phyloP scores from a whole-genome alignment of 257 asterid species.

The Datura wrightii region DNA sequence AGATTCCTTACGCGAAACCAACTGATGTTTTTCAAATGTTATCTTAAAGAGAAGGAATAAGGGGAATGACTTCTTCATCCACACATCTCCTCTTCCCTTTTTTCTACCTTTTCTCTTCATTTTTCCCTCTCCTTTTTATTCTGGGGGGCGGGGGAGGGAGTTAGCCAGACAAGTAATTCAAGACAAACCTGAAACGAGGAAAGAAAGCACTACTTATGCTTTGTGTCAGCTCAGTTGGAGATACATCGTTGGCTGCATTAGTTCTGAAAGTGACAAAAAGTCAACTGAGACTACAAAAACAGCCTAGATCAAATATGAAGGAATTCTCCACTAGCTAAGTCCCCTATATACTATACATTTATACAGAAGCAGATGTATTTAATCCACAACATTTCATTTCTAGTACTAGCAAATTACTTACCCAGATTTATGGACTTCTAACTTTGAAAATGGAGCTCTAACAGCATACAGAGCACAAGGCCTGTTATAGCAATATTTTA shows the following conservation, averaged over 20 bases:
- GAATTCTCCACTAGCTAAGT: constrained; percentile 14
- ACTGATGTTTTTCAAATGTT: constrained; percentile 6
- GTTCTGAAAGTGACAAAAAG: constrained; percentile 43
- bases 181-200: constrained; percentile 82
- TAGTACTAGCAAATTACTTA: constrained; percentile 33
- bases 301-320: background rate
- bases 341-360: background rate
- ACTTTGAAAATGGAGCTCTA: constrained; percentile 61
- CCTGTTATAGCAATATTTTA: constrained; percentile 85
- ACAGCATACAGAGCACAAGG: constrained; percentile 90
- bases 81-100: background rate
- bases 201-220: constrained; percentile 80
- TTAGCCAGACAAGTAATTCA: background rate
- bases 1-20: constrained; percentile 7
- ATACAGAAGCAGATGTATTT: background rate
- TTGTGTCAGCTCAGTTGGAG: constrained; percentile 54
- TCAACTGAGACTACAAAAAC: background rate
- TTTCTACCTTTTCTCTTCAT: background rate
- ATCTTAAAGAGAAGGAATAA: background rate
- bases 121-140: background rate
- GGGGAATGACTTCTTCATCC: background rate
- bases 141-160: background rate
- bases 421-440: constrained; percentile 54
- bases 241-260: constrained; percentile 52
- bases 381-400: constrained; percentile 23